Base-by-base conservation (phyloP, 306 rosid species). In the Lathyrus aphaca region DNA sequence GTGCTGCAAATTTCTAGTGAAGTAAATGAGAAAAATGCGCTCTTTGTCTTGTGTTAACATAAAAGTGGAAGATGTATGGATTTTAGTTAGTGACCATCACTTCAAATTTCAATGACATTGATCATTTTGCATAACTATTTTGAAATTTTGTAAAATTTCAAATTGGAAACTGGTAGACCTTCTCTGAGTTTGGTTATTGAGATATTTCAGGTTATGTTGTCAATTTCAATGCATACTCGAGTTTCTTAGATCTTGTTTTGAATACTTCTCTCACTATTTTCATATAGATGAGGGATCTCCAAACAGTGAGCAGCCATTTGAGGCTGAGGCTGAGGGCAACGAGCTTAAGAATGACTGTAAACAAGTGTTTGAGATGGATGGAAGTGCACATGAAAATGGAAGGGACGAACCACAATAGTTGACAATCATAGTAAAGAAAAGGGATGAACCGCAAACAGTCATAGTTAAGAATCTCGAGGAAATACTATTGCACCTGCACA, bases 251-350 rank as follows among this genome's bases (percentile, higher is more conserved):
- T 40, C 19, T 55, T 61, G 51, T 61, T 62, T 61, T 50, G 49
- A 78, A 48, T 62, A 54, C 63, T 72, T 69, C 69, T 66, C 29
- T 35, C 55, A 8, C 80, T 66, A 21, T 48, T 79, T 79, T 51
- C 85, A 94, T 96, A 84, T 88, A 73, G 85, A 86, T 74, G 91
- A 86, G 30, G 84, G 77, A 74, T 90, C 90, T 55, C 94, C 86
- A 74, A 79, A 72, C 81, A 84, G 88, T 71, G 88, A 83, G 55
- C 82, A 87, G 61, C 76, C 80, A 17, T 80, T 87, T 63, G 91
- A 84, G 66, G 81, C 87, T 68, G 89, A 30, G 35, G 35, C 5
- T 30, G 35, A 78, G 71, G 83, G 82, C 63, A 66, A 71, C 13
- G 79, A 73, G 58, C 89, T 91, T 68, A 91, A 77, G 64, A 86